Evolutionary conservation across 2,329 filamentous ascomycete species (phyloP).

Genomic region (Pleurostoma richardsiae): DNA sequence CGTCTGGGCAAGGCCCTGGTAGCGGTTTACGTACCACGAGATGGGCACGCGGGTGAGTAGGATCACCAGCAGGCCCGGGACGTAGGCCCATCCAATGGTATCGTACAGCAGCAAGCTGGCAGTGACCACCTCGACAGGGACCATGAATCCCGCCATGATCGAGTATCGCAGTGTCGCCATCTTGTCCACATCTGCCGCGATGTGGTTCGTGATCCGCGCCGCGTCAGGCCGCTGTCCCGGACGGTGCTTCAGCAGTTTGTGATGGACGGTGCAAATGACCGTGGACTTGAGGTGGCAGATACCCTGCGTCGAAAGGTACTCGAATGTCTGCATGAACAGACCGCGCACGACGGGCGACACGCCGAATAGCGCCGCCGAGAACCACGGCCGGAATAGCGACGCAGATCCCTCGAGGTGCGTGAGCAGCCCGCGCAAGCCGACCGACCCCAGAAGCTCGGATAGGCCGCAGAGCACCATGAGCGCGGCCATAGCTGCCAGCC

Average conservation of each 20-base stretch:
- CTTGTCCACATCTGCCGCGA: slow-evolving; percentile 1
- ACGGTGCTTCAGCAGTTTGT: neutral
- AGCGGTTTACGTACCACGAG: slow-evolving; percentile 1
- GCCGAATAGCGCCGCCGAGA: neutral
- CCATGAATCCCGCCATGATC: slow-evolving; percentile 2
- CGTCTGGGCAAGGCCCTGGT: neutral
- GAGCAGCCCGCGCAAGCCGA: neutral
- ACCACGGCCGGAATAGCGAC: neutral
- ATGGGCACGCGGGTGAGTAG: slow-evolving; percentile 1
- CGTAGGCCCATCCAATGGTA: slow-evolving; percentile 1
- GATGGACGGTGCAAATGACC: slow-evolving; percentile 1
- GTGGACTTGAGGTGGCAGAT: slow-evolving; percentile 1
- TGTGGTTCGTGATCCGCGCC: slow-evolving; percentile 1
- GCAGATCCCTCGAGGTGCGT: neutral
- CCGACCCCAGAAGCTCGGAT: neutral
- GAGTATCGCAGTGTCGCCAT: neutral
- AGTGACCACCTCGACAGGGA: neutral
- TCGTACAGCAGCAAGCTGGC: slow-evolving; percentile 1
- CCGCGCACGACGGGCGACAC: slow-evolving; percentile 1
- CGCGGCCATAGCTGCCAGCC: neutral
- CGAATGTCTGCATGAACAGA: slow-evolving; percentile 2
- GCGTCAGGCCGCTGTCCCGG: neutral
- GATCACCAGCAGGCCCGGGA: slow-evolving; percentile 2
- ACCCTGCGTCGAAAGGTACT: slow-evolving; percentile 1
- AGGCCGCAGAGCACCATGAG: slow-evolving; percentile 1